Percentiles rank a stretch among this genome's conserved stretches.
Evolutionary conservation across 352 stramenopile species (phyloP).

Genomic region (Pythium chondricola): DNA sequence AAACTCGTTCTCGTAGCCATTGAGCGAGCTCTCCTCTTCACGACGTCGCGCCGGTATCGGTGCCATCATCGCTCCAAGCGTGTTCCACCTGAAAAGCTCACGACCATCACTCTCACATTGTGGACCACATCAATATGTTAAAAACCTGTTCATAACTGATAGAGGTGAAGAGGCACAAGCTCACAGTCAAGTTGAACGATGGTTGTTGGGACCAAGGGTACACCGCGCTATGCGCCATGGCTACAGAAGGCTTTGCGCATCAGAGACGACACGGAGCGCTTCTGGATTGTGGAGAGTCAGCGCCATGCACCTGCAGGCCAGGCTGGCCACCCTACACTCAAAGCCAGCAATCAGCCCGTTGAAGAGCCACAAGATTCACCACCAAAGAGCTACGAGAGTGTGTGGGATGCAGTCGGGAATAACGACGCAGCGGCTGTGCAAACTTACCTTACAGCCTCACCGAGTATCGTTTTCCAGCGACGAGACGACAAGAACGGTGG

Average conservation of each 20-base stretch:
- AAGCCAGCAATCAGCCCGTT: background rate
- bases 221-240: constrained; percentile 49
- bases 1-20: constrained; percentile 40
- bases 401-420: constrained; percentile 44
- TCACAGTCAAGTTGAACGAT: too few relatives aligned
- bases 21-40: constrained; percentile 41
- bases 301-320: background rate
- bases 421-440: constrained; percentile 12
- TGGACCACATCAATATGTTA: constrained; percentile 12
- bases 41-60: constrained; percentile 13
- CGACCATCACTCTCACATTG: constrained; percentile 6
- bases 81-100: background rate
- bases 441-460: constrained; percentile 27
- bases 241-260: constrained; percentile 28
- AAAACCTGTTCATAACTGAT: background rate
- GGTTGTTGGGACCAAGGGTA: background rate
- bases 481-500: constrained; percentile 11
- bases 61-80: background rate
- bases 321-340: background rate
- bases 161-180: constrained; percentile 17
- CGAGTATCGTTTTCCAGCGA: constrained; percentile 25
- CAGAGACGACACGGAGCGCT: constrained; percentile 10
- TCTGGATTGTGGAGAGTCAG: constrained; percentile 5
- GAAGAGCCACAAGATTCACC: constrained; percentile 1
- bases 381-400: background rate